Base-by-base conservation (phyloP, 345 rosid species). In the Fremontodendron californicum region DNA sequence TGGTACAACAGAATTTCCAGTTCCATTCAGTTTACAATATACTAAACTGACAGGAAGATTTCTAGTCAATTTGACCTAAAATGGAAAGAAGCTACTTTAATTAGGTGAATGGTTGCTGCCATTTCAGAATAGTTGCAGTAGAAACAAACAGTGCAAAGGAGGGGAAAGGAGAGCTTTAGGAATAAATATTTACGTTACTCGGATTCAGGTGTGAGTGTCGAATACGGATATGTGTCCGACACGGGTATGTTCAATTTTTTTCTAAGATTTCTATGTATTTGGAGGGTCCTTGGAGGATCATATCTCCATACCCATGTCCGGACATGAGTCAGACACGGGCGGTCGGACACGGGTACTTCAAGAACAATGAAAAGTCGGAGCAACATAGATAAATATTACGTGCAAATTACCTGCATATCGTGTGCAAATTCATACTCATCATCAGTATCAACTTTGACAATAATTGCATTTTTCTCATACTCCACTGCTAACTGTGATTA, bases 341-440 rank as follows among this genome's bases (percentile, higher is more conserved):
- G n/a, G n/a, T n/a, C n/a, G n/a, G n/a, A n/a, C n/a, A n/a, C n/a
- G n/a, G n/a, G n/a, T n/a, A n/a, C n/a, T n/a, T n/a, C n/a, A n/a
- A n/a, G n/a, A n/a, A n/a, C n/a, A n/a, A n/a, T n/a, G n/a, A n/a
- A n/a, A n/a, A n/a, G n/a, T n/a, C n/a, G n/a, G n/a, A n/a, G n/a
- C n/a, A n/a, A n/a, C n/a, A n/a, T n/a, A n/a, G n/a, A 52, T 6
- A 40, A 5, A 33, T 9, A 40, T 40, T 15, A 21, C 51, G 9
- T 21, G 74, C 43, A 75, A 77, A 33, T 66, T 54, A 90, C 81
- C 97, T 92, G 98, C 98, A 95, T 93, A 75, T 90, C 94, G 27
- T 85, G 87, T 4, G 98, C 97, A 84, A 95, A 95, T 79, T 95
- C 97, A 60, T 94, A 89, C 79, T 92, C 97, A 60, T 92, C 89